Conservation (phyloP, 2,329 filamentous ascomycete species). For the Zasmidium citrigriseum region DNA sequence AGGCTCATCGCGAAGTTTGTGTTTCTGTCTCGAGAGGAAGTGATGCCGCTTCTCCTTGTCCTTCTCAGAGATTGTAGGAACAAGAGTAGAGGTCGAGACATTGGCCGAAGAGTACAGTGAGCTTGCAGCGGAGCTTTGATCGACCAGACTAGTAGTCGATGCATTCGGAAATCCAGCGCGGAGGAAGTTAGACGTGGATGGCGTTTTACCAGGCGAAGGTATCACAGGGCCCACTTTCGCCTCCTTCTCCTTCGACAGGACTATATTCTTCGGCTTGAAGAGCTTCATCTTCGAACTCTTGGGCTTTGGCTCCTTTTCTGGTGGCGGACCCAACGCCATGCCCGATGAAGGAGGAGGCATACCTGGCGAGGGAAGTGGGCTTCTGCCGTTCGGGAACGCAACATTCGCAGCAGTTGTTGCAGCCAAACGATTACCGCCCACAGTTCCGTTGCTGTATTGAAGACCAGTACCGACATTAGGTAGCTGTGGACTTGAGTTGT, state of each 20-base stretch:
- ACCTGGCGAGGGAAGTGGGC: constrained; percentile 49
- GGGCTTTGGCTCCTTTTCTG: constrained; percentile 63
- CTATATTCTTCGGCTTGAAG: constrained; percentile 75
- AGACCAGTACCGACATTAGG: constrained; percentile 21
- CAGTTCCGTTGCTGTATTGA: constrained; percentile 61
- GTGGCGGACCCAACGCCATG: constrained; percentile 23
- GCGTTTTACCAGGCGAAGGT: constrained; percentile 60
- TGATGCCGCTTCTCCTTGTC: constrained; percentile 78
- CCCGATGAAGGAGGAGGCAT: constrained; percentile 18
- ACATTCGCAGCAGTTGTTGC: constrained; percentile 73
- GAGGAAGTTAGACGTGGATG: constrained; percentile 57
- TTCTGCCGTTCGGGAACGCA: constrained; percentile 64
- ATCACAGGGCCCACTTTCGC: constrained; percentile 63
- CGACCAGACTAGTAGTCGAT: constrained; percentile 69
- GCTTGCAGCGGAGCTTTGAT: constrained; percentile 56
- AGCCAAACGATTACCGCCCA: constrained; percentile 62
- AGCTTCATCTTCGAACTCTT: constrained; percentile 78
- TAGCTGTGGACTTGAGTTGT: constrained; percentile 31
- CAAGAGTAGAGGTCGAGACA: constrained; percentile 73
- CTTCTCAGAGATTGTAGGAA: constrained; percentile 59
- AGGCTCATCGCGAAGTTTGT: constrained; percentile 71
- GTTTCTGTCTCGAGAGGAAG: constrained; percentile 76
- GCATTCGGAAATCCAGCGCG: constrained; percentile 66
- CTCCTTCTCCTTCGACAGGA: constrained; percentile 68
- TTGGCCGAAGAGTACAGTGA: constrained; percentile 76